Percentiles rank a stretch among this genome's conserved stretches.
phyloP scores from a whole-genome alignment of 2,329 filamentous ascomycete genomes.

The Hypoxylon sp. region DNA sequence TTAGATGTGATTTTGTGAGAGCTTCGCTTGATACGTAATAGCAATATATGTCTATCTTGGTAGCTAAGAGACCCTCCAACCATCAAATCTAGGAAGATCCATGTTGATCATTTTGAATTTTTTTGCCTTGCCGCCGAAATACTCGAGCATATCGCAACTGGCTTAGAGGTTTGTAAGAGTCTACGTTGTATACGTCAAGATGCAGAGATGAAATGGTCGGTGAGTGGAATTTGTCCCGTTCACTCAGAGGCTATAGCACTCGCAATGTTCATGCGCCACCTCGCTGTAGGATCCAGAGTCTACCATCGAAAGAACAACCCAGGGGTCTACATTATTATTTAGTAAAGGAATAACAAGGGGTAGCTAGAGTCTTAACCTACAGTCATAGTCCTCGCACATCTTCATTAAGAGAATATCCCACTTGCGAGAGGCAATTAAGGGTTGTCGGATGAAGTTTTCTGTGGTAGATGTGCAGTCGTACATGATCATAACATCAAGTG shows the following conservation, averaged over 20 bases:
- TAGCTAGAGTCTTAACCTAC: slow-evolving; percentile 15
- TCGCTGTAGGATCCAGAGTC: slow-evolving; percentile 19
- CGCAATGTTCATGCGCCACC: neutral
- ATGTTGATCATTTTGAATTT: neutral
- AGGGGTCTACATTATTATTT: slow-evolving; percentile 31
- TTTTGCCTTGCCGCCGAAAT: too few species aligned
- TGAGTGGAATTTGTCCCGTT: too few species aligned
- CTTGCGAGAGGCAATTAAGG: slow-evolving; percentile 17
- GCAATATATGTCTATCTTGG: neutral
- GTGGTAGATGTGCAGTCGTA: slow-evolving; percentile 33
- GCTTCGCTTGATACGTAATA: neutral
- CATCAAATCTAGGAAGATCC: neutral
- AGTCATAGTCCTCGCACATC: slow-evolving; percentile 22
- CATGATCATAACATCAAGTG: slow-evolving; percentile 42
- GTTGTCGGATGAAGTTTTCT: neutral
- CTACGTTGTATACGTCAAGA: too few species aligned
- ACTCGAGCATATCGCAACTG: neutral
- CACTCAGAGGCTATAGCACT: too few species aligned
- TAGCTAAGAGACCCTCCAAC: neutral
- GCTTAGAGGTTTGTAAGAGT: neutral
- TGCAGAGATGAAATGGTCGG: too few species aligned
- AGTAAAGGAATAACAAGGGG: neutral
- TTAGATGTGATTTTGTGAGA: neutral
- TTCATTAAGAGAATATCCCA: slow-evolving; percentile 45
- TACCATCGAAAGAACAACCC: slow-evolving; percentile 29